Base-by-base conservation (phyloP, 306 rosid species). In the Cicer yamashitae region DNA sequence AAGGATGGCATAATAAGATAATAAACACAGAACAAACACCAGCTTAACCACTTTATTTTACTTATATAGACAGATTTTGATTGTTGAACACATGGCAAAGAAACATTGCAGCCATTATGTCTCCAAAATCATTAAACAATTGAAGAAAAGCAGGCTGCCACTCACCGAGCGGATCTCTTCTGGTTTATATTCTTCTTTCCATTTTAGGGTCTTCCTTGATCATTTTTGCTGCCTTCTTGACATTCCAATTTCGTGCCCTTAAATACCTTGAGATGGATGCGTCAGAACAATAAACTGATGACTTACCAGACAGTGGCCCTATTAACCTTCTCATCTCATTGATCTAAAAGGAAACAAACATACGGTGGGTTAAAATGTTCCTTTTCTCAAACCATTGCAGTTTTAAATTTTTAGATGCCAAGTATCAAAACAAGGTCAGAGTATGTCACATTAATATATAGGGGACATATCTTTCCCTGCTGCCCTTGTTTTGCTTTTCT, bases 151-250 rank as follows among this genome's bases (percentile, higher is more conserved):
- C 15, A 45, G 43, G 65, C 30, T 56, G 46, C 57, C 5, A 81
- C 86, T 70, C 68, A 94, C 98, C 97, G 96, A 91, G 50, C 87
- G 87, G 58, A 91, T 94, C 84, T 89, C 97, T 79, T 94, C 96
- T 1, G 98, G 97, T 81, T 89, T 94, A 87, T 85, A 78, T 50
- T 82, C 84, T 54, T 77, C 70, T 86, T 96, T 90, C 97, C 98
- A 91, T 76, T 91, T 91, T 56, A 94, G 79, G 74, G 91, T 75
- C 76, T 83, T 17, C 88, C 74, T 88, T 88, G 82, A 91, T 83
- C 98, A 94, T 94, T 70, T 88, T 91, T 10, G 82, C 61, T 38
- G 98, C 91, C 80, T 91, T 17, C 18, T 17, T 17, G 81, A 94
- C 93, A 83, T 90, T 89, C 97, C 98, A 91, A 86, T 85, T 89